A percentile compares a stretch with the other conserved stretches of the same genome.
phyloP scores from a whole-genome alignment of 768 basidiomycete species.

The Macrolepiota albuminosa region DNA sequence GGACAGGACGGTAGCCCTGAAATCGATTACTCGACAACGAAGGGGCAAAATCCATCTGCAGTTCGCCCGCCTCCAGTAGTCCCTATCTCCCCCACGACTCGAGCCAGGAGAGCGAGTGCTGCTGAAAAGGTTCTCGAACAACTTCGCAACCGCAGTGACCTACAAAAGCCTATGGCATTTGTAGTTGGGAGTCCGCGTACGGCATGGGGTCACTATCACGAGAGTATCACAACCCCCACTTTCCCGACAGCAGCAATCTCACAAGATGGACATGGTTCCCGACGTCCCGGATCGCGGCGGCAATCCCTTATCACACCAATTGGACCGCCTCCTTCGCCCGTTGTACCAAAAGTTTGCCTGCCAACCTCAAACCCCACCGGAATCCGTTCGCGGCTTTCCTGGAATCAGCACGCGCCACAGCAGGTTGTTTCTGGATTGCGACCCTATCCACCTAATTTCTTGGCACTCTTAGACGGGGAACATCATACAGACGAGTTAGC shows the following conservation, averaged over 20 bases:
- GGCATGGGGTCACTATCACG: constrained; percentile 43
- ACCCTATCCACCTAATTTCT: constrained; percentile 53
- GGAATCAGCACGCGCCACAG: constrained; percentile 18
- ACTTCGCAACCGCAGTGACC: constrained; percentile 45
- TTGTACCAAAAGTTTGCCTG: constrained; percentile 39
- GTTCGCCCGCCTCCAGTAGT: constrained; percentile 11
- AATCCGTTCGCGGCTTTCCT: constrained; percentile 11
- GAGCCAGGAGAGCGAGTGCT: constrained; percentile 53
- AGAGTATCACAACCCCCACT: constrained; percentile 13
- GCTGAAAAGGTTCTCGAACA: constrained; percentile 70
- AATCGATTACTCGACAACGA: constrained; percentile 5
- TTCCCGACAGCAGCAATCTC: constrained; percentile 8
- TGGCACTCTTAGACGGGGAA: constrained; percentile 73
- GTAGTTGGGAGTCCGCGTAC: constrained; percentile 32
- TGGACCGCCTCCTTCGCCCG: constrained; percentile 49
- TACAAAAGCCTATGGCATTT: constrained; percentile 36
- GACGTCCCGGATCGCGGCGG: constrained; percentile 30
- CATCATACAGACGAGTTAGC: constrained; percentile 92
- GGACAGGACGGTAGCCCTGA: constrained; percentile 23
- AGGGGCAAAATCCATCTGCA: constrained; percentile 8
- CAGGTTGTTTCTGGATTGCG: constrained; percentile 9
- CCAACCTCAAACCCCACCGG: constrained; percentile 6
- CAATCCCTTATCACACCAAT: constrained; percentile 36
- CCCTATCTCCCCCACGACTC: constrained; percentile 30
- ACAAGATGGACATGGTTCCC: constrained; percentile 14